Evolutionary conservation across 2,329 filamentous ascomycete genomes (phyloP), one percentile per base, ranked within the genome.

Genomic region (Volutella citrinella): DNA sequence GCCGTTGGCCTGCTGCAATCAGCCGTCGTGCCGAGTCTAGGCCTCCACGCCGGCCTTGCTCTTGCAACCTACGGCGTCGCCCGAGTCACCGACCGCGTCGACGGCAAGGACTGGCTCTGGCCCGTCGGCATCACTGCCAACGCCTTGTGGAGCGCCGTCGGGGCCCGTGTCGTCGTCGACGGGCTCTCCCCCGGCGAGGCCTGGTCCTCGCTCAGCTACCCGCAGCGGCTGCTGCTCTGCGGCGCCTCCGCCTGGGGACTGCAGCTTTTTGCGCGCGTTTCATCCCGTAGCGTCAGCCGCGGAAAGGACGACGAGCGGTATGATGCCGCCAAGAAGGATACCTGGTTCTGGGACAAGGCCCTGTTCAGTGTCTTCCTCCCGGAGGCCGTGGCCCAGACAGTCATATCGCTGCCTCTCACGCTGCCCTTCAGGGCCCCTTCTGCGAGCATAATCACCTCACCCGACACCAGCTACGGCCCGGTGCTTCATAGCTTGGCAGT

Each of bases 101-200:
- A 34, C 10, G 31, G 31, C 13, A 34, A 34, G 31, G 31, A 34
- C 18, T 34, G 31, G 31, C 31, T 34, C 6, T 34, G 31, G 31
- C 23, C 31, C 9, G 12, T 18, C 5, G 31, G 31, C 12, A 34
- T 34, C 23, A 34, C 23, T 7, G 23, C 23, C 10, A 34, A 34
- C 19, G 23, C 31, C 14, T 34, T 22, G 31, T 34, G 31, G 31
- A 34, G 31, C 17, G 31, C 31, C 16, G 26, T 34, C 17, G 31
- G 31, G 10, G 21, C 22, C 13, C 31, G 31, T 13, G 24, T 34
- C 6, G 23, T 34, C 15, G 19, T 27, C 23, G 31, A 27, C 15
- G 31, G 31, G 15, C 13, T 34, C 22, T 27, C 31, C 17, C 11
- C 27, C 16, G 14, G 23, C 8, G 14, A 34, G 17, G 31, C 31